Conservation (phyloP, 2,329 filamentous ascomycete genomes). For the Diplocarpon rosae region DNA sequence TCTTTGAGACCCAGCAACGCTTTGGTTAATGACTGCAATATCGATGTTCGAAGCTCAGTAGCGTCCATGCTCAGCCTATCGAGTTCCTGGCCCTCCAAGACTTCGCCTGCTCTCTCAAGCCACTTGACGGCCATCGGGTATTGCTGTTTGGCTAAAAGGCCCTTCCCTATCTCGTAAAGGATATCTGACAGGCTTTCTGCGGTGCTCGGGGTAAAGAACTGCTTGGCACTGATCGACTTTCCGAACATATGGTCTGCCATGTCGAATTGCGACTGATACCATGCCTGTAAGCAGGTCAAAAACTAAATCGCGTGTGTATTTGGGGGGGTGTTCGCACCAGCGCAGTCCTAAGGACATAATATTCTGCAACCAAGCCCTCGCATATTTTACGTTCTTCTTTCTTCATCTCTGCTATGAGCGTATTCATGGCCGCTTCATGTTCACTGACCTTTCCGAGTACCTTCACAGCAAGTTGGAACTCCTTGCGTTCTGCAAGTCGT, state of each 20-base stretch:
- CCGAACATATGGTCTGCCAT: constrained; percentile 69
- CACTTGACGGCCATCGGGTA: constrained; percentile 52
- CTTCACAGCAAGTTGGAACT: constrained; percentile 46
- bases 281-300: constrained; percentile 46
- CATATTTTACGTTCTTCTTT: constrained; percentile 23
- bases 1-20: constrained; percentile 39
- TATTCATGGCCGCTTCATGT: constrained; percentile 36
- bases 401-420: constrained; percentile 20
- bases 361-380: constrained; percentile 23
- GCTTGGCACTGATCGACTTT: constrained; percentile 38
- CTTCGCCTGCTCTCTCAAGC: constrained; percentile 56
- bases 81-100: constrained; percentile 44
- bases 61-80: constrained; percentile 47
- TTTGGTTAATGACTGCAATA: constrained; percentile 53
- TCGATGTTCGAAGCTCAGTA: constrained; percentile 51
- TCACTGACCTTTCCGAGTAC: constrained; percentile 54
- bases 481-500: constrained; percentile 23
- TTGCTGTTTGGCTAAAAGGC: constrained; percentile 41
- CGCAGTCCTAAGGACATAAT: constrained; percentile 30
- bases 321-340: constrained; percentile 38
- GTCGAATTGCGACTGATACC: constrained; percentile 61
- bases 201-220: constrained; percentile 35
- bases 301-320: constrained; percentile 12
- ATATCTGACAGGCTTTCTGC: constrained; percentile 55
- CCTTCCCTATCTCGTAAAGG: constrained; percentile 61